Evolutionary conservation across 139 green algal genomes (phyloP).

Genomic region (Auxenochlorella pyrenoidosa): DNA sequence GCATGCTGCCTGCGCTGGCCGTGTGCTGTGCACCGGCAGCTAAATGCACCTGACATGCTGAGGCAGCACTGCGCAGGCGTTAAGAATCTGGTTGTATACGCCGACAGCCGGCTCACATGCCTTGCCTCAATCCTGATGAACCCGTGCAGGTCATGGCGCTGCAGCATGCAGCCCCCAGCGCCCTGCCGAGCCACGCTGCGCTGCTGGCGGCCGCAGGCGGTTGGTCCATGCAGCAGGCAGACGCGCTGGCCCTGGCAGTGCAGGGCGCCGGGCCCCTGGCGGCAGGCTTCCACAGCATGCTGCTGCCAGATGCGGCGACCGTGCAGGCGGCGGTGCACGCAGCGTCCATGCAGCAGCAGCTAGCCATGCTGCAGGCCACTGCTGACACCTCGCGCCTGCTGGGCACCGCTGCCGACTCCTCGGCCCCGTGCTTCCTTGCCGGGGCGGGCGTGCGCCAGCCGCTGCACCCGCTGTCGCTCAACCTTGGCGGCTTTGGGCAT

Average conservation of each 20-base stretch:
- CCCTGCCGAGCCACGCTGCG: background rate
- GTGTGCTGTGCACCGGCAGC: too few species aligned
- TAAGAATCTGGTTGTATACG: too few species aligned
- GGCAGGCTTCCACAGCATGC: constrained; percentile 23
- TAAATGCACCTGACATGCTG: too few species aligned
- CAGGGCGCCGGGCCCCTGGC: constrained; percentile 2
- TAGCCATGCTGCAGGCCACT: constrained; percentile 10
- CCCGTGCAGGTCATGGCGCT: background rate
- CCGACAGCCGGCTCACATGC: too few species aligned
- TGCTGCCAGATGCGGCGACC: background rate
- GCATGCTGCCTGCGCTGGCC: too few species aligned
- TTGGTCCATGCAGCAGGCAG: background rate
- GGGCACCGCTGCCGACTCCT: background rate
- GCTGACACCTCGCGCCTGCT: background rate
- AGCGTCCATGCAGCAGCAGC: constrained; percentile 9
- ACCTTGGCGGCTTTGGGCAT: constrained; percentile 8
- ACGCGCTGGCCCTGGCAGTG: background rate
- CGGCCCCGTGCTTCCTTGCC: background rate
- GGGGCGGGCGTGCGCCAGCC: constrained; percentile 1
- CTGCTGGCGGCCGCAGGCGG: constrained; percentile 9
- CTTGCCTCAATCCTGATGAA: too few species aligned
- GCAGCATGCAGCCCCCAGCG: background rate
- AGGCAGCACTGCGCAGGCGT: too few species aligned
- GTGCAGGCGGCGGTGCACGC: constrained; percentile 27
- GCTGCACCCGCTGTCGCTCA: constrained; percentile 18